Evolutionary conservation across 148 eudicot species (phyloP).

Genomic region (Rhododendron henanense): DNA sequence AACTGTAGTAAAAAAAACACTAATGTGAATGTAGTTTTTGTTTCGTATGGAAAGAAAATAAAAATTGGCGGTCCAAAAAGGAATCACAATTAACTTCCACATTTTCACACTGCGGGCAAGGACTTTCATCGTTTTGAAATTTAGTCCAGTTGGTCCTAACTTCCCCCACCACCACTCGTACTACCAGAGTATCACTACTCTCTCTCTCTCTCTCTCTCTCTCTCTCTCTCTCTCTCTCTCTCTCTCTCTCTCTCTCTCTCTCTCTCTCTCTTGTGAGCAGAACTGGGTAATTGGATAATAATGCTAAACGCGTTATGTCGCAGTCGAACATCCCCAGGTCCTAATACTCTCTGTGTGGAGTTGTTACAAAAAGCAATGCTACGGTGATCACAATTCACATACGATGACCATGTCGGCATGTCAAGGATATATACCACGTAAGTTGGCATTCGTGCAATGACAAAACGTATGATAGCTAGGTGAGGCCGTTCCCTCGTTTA

Average conservation of each 20-base stretch:
- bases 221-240: not conserved
- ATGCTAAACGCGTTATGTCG: no score
- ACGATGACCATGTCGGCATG: no score
- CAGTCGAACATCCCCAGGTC: no score
- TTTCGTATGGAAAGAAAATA: not conserved
- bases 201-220: not conserved
- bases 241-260: not conserved
- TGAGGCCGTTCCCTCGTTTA: no score
- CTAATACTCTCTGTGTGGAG: no score
- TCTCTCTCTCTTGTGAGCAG: not conserved
- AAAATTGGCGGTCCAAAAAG: not conserved
- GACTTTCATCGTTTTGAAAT: not conserved
- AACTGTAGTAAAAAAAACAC: no score
- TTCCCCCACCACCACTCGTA: not conserved
- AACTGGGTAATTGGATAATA: not conserved
- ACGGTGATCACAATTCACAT: no score
- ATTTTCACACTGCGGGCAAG: not conserved
- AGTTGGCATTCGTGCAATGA: no score
- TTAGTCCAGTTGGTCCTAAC: not conserved
- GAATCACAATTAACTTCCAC: not conserved
- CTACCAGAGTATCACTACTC: not conserved
- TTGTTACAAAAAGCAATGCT: no score
- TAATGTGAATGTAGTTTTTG: not conserved
- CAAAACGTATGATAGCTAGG: no score
- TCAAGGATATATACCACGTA: no score